phyloP scores from a whole-genome alignment of 176 grass and related monocot species.

The Zoysia japonica region DNA sequence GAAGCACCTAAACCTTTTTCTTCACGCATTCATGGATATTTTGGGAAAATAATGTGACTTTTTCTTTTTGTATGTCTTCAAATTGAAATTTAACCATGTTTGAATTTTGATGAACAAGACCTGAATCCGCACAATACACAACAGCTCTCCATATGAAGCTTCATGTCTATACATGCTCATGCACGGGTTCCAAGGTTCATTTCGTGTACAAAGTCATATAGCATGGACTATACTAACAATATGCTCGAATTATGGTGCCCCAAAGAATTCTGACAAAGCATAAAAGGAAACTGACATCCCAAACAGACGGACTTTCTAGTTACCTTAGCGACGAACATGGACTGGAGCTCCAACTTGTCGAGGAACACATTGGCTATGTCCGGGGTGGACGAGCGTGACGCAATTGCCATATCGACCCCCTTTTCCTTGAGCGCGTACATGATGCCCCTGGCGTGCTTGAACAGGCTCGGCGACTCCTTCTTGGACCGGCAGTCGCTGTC shows the following conservation, averaged over 20 bases:
- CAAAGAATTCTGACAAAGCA: neutral
- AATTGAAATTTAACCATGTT: neutral
- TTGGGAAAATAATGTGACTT: neutral
- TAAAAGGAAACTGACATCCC: neutral
- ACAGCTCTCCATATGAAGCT: neutral
- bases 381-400: conserved; percentile 77
- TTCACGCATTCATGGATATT: conserved; percentile 1
- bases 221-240: neutral
- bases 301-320: neutral
- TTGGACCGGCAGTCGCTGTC: conserved; percentile 83
- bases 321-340: conserved; percentile 77
- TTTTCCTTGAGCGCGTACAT: conserved; percentile 92
- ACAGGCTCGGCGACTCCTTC: conserved; percentile 75
- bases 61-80: neutral
- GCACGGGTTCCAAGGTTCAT: neutral
- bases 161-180: neutral
- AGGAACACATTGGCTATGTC: conserved; percentile 85
- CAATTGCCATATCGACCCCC: conserved; percentile 83
- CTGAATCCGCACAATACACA: neutral
- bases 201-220: neutral
- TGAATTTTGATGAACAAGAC: neutral
- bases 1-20: neutral
- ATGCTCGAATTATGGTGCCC: neutral
- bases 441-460: conserved; percentile 82
- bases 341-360: conserved; percentile 71